phyloP scores from a whole-genome alignment of 2,329 filamentous ascomycete genomes.

The Aspergillus carbonarius region DNA sequence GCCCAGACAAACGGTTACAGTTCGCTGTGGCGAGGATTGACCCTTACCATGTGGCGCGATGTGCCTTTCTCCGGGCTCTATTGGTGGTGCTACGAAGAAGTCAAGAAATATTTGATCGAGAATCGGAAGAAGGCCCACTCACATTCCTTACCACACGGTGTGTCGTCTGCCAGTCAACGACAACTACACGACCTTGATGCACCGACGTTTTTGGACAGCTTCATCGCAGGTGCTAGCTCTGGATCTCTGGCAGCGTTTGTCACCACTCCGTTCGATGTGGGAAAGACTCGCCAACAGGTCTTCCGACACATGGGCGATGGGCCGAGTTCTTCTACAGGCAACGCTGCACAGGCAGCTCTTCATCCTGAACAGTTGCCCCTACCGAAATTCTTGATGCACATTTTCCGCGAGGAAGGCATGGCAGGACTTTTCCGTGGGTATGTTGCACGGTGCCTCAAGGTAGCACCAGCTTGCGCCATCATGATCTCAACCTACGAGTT shows the following conservation, averaged over 20 bases:
- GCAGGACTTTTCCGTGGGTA: conserved; percentile 85
- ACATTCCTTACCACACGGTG: conserved; percentile 17
- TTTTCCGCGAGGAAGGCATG: conserved; percentile 80
- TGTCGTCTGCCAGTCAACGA: conserved; percentile 19
- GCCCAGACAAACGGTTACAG: conserved; percentile 72
- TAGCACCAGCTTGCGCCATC: conserved; percentile 94
- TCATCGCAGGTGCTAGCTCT: conserved; percentile 78
- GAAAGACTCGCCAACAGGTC: conserved; percentile 92
- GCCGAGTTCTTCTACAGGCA: conserved; percentile 17
- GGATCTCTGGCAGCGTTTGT: conserved; percentile 82
- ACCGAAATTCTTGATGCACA: conserved; percentile 81
- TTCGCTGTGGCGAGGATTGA: conserved; percentile 86
- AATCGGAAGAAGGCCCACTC: conserved; percentile 53
- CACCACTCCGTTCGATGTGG: conserved; percentile 95
- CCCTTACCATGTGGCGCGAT: conserved; percentile 90
- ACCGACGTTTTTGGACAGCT: conserved; percentile 83
- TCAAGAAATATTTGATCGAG: conserved; percentile 70
- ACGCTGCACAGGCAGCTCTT: conserved; percentile 18
- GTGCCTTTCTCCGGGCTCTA: conserved; percentile 97
- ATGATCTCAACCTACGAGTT: conserved; percentile 99
- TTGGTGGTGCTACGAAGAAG: conserved; percentile 95
- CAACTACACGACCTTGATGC: conserved; percentile 69
- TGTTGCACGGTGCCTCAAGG: conserved; percentile 87
- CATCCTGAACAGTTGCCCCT: conserved; percentile 74
- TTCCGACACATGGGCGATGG: conserved; percentile 59